Evolutionary conservation across 257 asterid species (phyloP).

Genomic region (Solanum tacnaense): DNA sequence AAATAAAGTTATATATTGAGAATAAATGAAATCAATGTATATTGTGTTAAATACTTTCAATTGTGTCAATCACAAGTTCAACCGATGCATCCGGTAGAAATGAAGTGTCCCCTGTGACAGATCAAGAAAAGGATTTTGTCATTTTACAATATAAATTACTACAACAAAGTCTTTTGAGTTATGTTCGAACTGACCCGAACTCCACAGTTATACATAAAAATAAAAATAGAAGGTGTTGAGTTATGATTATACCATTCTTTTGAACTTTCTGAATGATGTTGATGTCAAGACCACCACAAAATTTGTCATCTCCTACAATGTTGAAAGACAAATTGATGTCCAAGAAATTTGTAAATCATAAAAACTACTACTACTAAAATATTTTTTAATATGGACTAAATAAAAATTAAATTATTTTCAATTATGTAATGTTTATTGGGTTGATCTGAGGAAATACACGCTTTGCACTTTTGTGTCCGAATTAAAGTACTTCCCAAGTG

Average conservation of each 20-base stretch:
- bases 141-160: too few relatives aligned
- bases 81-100: constrained; percentile 1
- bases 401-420: neutral
- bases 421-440: neutral
- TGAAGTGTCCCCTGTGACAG: neutral
- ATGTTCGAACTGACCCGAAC: neutral
- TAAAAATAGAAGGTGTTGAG: neutral
- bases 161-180: too few relatives aligned
- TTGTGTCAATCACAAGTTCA: constrained; percentile 30
- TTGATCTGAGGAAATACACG: too few relatives aligned
- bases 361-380: neutral
- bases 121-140: neutral
- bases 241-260: neutral
- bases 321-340: neutral
- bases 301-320: neutral
- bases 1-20: neutral
- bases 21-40: neutral
- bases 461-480: too few relatives aligned
- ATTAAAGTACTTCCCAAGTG: too few relatives aligned
- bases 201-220: too few relatives aligned
- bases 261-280: neutral
- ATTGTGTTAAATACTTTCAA: constrained; percentile 24
- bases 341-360: neutral
- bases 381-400: neutral
- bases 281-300: neutral